Base-by-base conservation (phyloP, 176 grass and related monocot genomes). In the Pontederia paniculata region DNA sequence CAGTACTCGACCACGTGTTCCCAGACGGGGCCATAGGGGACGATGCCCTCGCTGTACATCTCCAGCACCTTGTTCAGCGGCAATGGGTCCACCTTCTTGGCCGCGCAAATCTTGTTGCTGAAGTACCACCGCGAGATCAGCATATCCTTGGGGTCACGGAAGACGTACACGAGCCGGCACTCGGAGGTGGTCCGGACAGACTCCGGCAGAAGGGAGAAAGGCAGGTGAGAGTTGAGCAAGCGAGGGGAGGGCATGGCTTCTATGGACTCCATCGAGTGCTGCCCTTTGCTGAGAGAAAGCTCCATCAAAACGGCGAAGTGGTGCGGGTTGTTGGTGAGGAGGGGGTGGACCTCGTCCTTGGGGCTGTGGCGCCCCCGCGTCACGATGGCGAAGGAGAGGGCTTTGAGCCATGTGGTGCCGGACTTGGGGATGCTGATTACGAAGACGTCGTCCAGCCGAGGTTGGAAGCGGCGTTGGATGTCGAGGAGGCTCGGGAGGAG, bases 401-500 rank as follows among this genome's bases (percentile, higher is more conserved):
- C 73, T 66, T 80, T 86, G 14, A 86, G 82, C 73, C 69, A 86
- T 48, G 64, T 80, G 23, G 77, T 77, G 41, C 73, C 82, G 6
- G 43, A 62, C 28, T 85, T 85, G 12, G 76, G 82, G 48, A 55
- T 9, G 47, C 59, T 76, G 4, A 42, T 28, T 5, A 85, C 10
- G 18, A 84, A 15, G 52, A 79, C 14, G 17, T 75, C 78, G 2
- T 15, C 46, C 8, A 57, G 45, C 2, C 21, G 20, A 48, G 44
- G 12, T 14, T 69, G 17, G 21, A 64, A 60, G 2, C 2, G 28
- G 28, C 28, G 28, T 37, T 37, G 28, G 5, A 37, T 5, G 28
- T 37, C 28, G 28, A 37, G 28, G 28, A 37, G 0, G 28, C 5
- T 6, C 5, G 28, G 28, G 28, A 37, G 28, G 28, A 5, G 28